These are phyloP conservation scores for Fraxinus dipetala DNA, from an alignment of 305 asterid species.

Conservation along the genomic window DNA sequence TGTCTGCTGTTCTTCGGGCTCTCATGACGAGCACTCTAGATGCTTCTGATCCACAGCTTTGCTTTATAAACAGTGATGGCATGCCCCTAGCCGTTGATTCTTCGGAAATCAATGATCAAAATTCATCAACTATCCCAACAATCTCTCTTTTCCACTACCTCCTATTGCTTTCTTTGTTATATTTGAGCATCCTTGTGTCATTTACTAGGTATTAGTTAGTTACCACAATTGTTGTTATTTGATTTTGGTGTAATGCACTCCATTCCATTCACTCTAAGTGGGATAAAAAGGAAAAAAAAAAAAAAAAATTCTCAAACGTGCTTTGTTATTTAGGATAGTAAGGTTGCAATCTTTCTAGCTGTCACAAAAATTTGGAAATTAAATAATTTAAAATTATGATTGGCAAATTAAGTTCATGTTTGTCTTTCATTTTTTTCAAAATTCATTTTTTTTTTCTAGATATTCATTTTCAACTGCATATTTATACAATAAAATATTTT, in stretches of 20 bases:
- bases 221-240: constrained; percentile 18
- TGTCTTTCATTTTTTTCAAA: too few relatives aligned
- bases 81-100: constrained; percentile 94
- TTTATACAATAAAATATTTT: too few relatives aligned
- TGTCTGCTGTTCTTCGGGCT: constrained; percentile 79
- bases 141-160: constrained; percentile 29
- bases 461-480: too few relatives aligned
- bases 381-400: too few relatives aligned
- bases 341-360: constrained; percentile 7
- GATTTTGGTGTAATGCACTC: constrained; percentile 10
- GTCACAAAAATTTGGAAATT: not conserved
- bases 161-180: constrained; percentile 35
- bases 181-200: constrained; percentile 24
- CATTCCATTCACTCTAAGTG: constrained; percentile 8
- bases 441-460: too few relatives aligned
- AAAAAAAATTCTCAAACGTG: not conserved
- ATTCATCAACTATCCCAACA: constrained; percentile 37
- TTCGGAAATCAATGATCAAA: constrained; percentile 55
- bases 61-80: constrained; percentile 72
- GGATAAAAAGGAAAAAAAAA: not conserved
- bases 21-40: constrained; percentile 55
- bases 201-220: constrained; percentile 25
- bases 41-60: constrained; percentile 39
- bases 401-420: too few relatives aligned
- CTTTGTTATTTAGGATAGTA: constrained; percentile 19